A percentile compares a stretch with the other conserved stretches of the same genome.
Evolutionary conservation across 306 rosid genomes (phyloP).

Genomic region (Trichosanthes truncata): DNA sequence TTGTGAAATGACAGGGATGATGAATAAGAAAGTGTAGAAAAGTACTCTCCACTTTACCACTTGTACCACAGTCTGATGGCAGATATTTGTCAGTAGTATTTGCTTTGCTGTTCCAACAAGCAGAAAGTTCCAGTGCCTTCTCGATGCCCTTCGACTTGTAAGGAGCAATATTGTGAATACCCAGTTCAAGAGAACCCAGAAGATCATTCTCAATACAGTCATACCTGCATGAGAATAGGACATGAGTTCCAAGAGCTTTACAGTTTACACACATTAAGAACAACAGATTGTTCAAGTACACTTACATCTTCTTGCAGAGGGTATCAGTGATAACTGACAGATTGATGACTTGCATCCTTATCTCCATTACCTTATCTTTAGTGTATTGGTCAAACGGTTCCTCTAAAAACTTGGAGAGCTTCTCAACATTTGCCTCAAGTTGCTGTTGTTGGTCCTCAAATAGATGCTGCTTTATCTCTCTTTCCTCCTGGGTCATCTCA

Average conservation of each 20-base stretch:
- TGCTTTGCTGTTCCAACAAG: conserved; percentile 43
- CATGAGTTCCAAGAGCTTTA: conserved; percentile 11
- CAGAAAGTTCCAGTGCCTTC: conserved; percentile 68
- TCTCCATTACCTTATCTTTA: conserved; percentile 49
- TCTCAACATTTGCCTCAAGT: conserved; percentile 88
- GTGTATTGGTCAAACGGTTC: conserved; percentile 56
- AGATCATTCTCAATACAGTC: conserved; percentile 88
- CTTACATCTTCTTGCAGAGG: conserved; percentile 76
- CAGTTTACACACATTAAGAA: background rate
- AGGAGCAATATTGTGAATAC: conserved; percentile 77
- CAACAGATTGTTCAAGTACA: conserved; percentile 4
- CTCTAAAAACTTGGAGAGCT: conserved; percentile 69
- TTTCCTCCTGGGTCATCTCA: conserved; percentile 52
- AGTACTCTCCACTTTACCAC: conserved; percentile 24
- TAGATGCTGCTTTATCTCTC: conserved; percentile 73
- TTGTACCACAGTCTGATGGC: conserved; percentile 27
- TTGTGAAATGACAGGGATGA: background rate
- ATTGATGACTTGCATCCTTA: conserved; percentile 72
- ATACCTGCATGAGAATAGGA: conserved; percentile 50
- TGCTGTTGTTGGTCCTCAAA: conserved; percentile 99
- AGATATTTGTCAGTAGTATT: conserved; percentile 36
- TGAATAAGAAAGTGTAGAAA: background rate
- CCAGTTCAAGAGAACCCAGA: conserved; percentile 56
- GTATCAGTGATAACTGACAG: conserved; percentile 49
- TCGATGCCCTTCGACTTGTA: conserved; percentile 89